These are phyloP conservation scores for Hymenoscyphus repandus DNA, from an alignment of 2,329 filamentous ascomycete genomes.

Conservation along the genomic window DNA sequence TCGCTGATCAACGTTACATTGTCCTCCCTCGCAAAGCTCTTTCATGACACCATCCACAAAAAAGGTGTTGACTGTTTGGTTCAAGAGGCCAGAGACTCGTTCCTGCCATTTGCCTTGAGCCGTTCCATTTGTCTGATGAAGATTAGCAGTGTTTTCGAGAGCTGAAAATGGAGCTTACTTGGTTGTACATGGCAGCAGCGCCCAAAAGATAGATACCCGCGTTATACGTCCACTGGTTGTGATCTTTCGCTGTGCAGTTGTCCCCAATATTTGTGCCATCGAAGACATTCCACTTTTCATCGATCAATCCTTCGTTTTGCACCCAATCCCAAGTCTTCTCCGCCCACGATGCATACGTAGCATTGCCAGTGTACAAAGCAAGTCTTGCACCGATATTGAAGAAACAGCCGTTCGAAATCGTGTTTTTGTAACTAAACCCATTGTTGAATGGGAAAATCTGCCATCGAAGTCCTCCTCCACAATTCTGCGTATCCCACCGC, in stretches of 20 bases:
- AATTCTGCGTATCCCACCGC: slow-evolving; percentile 65
- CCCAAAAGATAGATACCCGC: slow-evolving; percentile 61
- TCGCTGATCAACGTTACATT: slow-evolving; percentile 57
- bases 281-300: slow-evolving; percentile 48
- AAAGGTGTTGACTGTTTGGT: slow-evolving; percentile 43
- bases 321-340: slow-evolving; percentile 70
- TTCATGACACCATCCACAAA: slow-evolving; percentile 57
- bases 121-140: slow-evolving; percentile 24
- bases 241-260: slow-evolving; percentile 54
- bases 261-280: slow-evolving; percentile 53
- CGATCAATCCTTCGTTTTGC: slow-evolving; percentile 49
- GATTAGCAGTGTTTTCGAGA: not conserved
- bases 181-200: slow-evolving; percentile 40
- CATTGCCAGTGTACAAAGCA: slow-evolving; percentile 70
- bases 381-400: slow-evolving; percentile 61
- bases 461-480: slow-evolving; percentile 71
- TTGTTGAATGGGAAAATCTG: slow-evolving; percentile 80
- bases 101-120: slow-evolving; percentile 45
- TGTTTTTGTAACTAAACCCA: slow-evolving; percentile 73
- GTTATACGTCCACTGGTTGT: slow-evolving; percentile 66
- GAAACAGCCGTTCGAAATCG: slow-evolving; percentile 57
- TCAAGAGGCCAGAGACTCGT: slow-evolving; percentile 51
- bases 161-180: slow-evolving; percentile 34
- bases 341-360: slow-evolving; percentile 73
- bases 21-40: slow-evolving; percentile 55